phyloP scores from a whole-genome alignment of 768 basidiomycete species.

The Suillus subalutaceus region DNA sequence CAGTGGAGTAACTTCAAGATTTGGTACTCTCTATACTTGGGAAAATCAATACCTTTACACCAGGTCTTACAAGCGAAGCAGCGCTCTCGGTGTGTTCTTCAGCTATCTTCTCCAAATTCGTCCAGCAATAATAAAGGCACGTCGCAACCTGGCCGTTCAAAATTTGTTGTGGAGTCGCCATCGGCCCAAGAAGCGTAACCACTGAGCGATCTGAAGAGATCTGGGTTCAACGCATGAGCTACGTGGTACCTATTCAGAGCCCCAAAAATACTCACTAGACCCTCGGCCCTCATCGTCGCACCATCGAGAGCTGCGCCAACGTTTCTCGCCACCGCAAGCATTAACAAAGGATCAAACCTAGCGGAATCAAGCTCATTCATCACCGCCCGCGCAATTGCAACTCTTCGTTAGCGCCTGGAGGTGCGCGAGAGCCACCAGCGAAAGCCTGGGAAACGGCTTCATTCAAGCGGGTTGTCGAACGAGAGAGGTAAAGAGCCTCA shows the following conservation, averaged over 20 bases:
- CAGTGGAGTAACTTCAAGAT: neutral
- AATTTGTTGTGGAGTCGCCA: constrained; percentile 77
- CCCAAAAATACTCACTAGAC: constrained; percentile 52
- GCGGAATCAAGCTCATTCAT: constrained; percentile 94
- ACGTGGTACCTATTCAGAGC: neutral
- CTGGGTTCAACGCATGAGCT: constrained; percentile 41
- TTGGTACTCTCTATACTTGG: neutral
- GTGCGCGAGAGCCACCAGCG: constrained; percentile 65
- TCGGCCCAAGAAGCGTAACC: constrained; percentile 71
- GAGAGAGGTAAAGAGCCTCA: constrained; percentile 86
- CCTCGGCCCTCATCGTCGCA: constrained; percentile 64
- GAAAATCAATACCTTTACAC: constrained; percentile 54
- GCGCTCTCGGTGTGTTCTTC: constrained; percentile 70
- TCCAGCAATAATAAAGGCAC: constrained; percentile 79
- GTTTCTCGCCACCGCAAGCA: constrained; percentile 77
- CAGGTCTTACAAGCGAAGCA: constrained; percentile 53
- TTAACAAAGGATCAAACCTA: constrained; percentile 88
- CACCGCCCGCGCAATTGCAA: constrained; percentile 73
- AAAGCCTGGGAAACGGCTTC: constrained; percentile 81
- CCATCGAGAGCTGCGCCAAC: constrained; percentile 70
- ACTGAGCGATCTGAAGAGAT: constrained; percentile 78
- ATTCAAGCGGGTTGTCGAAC: constrained; percentile 80
- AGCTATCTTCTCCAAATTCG: constrained; percentile 63
- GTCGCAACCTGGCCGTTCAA: constrained; percentile 79
- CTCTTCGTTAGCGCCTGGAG: constrained; percentile 74